Percentiles rank a stretch among this genome's conserved stretches.
phyloP scores from a whole-genome alignment of 2,329 filamentous ascomycete genomes.

The Lecanoromycetidae sp. region DNA sequence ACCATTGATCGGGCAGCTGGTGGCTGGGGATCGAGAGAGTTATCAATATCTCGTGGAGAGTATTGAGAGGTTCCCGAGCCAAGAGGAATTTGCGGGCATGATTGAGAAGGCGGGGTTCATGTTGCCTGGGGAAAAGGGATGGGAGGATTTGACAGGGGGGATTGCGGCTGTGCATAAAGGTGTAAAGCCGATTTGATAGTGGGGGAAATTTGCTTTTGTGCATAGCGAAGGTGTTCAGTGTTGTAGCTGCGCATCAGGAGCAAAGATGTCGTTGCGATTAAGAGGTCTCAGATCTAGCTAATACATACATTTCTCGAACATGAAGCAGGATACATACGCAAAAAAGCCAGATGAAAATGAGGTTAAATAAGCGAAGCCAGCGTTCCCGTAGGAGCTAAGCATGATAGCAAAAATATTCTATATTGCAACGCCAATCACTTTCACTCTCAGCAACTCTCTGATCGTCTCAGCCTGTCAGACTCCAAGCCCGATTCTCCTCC shows the following conservation, averaged over 20 bases:
- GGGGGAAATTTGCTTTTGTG: not conserved
- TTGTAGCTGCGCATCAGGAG: not conserved
- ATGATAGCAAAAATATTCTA: too few relatives aligned
- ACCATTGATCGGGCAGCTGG: conserved; percentile 85
- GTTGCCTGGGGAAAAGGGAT: conserved; percentile 61
- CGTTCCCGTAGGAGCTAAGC: not conserved
- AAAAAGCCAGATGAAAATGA: too few relatives aligned
- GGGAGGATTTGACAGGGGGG: conserved; percentile 81
- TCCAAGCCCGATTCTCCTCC: conserved; percentile 17
- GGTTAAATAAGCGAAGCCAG: not conserved
- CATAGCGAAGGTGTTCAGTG: conserved; percentile 5
- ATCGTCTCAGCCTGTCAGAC: too few relatives aligned
- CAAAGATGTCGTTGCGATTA: too few relatives aligned
- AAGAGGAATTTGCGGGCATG: conserved; percentile 73
- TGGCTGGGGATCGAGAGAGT: conserved; percentile 85
- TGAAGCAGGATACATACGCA: too few relatives aligned
- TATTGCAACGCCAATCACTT: too few relatives aligned
- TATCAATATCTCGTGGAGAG: conserved; percentile 99
- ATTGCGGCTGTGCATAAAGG: conserved; percentile 96
- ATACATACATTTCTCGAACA: too few relatives aligned
- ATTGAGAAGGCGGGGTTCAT: conserved; percentile 62
- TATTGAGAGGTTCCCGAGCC: conserved; percentile 83
- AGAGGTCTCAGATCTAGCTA: too few relatives aligned
- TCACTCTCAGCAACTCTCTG: too few relatives aligned
- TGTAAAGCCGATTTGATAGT: conserved; percentile 53